Evolutionary conservation across 2,329 filamentous ascomycete species (phyloP).

Genomic region (Microsporum canis): DNA sequence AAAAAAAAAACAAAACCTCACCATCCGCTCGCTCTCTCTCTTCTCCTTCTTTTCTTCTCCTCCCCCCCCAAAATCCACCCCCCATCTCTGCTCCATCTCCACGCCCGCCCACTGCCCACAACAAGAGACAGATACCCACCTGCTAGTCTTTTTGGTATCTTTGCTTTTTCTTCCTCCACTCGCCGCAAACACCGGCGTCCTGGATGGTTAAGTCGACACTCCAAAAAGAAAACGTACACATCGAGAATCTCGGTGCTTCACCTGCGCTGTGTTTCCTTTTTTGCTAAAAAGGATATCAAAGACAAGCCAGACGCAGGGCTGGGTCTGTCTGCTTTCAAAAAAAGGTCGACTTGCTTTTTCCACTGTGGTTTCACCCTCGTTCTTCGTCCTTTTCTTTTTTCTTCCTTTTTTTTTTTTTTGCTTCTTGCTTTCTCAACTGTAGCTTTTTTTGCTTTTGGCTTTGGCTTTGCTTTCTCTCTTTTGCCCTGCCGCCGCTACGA

Average conservation of each 20-base stretch:
- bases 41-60: background rate
- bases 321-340: background rate
- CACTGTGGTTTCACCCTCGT: conserved; percentile 1
- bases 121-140: background rate
- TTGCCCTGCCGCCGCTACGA: conserved; percentile 3
- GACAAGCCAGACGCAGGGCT: background rate
- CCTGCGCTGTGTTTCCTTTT: background rate
- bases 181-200: background rate
- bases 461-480: conserved; percentile 1
- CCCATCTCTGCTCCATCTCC: background rate
- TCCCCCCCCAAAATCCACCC: background rate
- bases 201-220: background rate
- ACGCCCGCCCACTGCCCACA: background rate
- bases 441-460: conserved; percentile 1
- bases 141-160: background rate
- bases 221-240: background rate
- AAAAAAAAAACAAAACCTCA: background rate
- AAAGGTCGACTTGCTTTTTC: background rate
- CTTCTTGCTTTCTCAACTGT: conserved; percentile 4
- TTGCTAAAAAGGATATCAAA: background rate
- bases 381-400: background rate
- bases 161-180: background rate
- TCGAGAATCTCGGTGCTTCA: background rate
- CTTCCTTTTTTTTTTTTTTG: conserved; percentile 1
- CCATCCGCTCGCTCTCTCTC: background rate